Conservation (phyloP, 1,284 basidiomycete genomes). For the Taiwanofungus camphoratus region DNA sequence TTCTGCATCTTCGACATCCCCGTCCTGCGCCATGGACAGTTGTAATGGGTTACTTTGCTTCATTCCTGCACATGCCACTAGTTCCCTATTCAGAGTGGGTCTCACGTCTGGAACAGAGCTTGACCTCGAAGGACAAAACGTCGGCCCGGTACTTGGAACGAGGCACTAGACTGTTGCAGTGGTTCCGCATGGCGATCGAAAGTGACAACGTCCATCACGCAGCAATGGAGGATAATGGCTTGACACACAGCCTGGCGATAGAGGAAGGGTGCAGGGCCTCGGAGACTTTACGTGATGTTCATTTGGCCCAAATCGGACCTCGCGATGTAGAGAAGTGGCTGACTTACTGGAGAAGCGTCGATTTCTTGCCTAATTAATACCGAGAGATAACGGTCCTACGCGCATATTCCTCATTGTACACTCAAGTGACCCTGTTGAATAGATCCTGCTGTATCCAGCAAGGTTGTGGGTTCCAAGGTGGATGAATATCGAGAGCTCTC, state of each 20-base stretch:
- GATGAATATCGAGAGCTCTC: no score
- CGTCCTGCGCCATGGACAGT: conserved; percentile 8
- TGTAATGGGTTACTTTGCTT: conserved; percentile 10
- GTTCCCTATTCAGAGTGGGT: conserved; percentile 17
- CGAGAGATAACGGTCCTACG: no score
- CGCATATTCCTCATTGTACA: no score
- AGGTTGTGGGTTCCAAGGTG: no score
- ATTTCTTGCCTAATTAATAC: conserved; percentile 4
- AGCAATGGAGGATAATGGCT: not conserved
- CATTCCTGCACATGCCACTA: conserved; percentile 10
- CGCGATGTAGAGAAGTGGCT: conserved; percentile 9
- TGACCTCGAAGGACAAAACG: not conserved
- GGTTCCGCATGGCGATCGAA: conserved; percentile 3
- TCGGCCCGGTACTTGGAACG: conserved; percentile 1
- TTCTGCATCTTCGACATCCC: conserved; percentile 7
- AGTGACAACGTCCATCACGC: not conserved
- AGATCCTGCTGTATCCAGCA: no score
- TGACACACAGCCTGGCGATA: not conserved
- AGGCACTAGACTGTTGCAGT: conserved; percentile 7
- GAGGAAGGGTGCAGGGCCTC: not conserved
- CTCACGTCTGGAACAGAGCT: conserved; percentile 6
- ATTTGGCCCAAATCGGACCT: not conserved
- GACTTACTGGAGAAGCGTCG: conserved; percentile 5
- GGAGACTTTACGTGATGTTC: not conserved
- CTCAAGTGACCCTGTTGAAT: no score